phyloP scores from a whole-genome alignment of 208 protist species.

The Trypanosoma avium region DNA sequence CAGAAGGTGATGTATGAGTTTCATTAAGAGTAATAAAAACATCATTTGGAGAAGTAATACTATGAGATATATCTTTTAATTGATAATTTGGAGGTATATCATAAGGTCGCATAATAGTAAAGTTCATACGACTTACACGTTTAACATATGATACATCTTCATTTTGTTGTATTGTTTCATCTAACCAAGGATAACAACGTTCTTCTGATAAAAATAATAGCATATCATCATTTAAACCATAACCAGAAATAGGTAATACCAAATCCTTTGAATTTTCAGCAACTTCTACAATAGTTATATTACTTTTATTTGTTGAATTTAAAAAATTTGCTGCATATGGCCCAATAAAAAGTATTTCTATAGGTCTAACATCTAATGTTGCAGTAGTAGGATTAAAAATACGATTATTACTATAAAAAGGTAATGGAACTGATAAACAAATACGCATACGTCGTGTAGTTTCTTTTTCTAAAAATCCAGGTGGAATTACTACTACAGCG shows the following conservation, averaged over 20 bases:
- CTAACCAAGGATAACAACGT: slow-evolving; percentile 27
- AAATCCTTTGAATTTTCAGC: slow-evolving; percentile 54
- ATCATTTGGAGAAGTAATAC: background rate
- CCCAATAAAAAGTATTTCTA: slow-evolving; percentile 57
- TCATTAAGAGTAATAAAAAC: slow-evolving; percentile 45
- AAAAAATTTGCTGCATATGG: slow-evolving; percentile 41
- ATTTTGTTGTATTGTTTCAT: background rate
- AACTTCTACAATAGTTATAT: slow-evolving; percentile 36
- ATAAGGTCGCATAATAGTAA: slow-evolving; percentile 52
- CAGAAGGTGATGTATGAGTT: slow-evolving; percentile 28
- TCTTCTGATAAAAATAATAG: slow-evolving; percentile 46
- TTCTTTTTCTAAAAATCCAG: slow-evolving; percentile 45
- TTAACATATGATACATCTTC: slow-evolving; percentile 19
- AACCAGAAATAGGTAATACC: slow-evolving; percentile 58
- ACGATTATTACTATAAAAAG: slow-evolving; percentile 42
- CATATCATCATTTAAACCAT: slow-evolving; percentile 64
- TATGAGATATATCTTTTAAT: background rate
- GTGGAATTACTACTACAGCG: slow-evolving; percentile 48
- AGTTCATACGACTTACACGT: slow-evolving; percentile 49
- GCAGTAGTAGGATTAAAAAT: slow-evolving; percentile 36
- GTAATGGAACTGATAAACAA: slow-evolving; percentile 68
- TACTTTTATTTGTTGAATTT: background rate
- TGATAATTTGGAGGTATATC: slow-evolving; percentile 60
- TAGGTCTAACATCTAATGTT: slow-evolving; percentile 44
- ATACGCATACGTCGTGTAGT: slow-evolving; percentile 56